Percentiles rank a stretch among this genome's conserved stretches.
phyloP scores from a whole-genome alignment of 2,329 filamentous ascomycete genomes.

The Bertia moriformis region DNA sequence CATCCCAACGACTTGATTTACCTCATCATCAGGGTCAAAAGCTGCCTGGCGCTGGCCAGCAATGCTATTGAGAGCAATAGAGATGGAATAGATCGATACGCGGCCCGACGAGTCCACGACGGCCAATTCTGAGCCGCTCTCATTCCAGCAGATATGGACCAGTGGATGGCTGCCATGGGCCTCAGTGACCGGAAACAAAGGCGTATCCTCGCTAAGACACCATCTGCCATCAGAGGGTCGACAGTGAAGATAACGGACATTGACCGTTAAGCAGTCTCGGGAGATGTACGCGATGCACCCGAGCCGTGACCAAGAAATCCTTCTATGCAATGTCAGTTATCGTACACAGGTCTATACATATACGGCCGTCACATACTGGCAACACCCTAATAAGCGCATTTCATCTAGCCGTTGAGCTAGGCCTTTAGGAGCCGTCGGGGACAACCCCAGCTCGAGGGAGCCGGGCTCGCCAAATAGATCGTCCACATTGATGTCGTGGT shows the following conservation, averaged over 20 bases:
- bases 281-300: conserved; percentile 1
- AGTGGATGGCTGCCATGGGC: background rate
- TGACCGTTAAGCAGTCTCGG: background rate
- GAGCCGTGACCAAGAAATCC: background rate
- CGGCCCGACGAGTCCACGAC: background rate
- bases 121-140: background rate
- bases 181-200: background rate
- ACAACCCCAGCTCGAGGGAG: background rate
- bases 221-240: background rate
- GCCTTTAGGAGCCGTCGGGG: background rate
- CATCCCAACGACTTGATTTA: background rate
- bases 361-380: background rate
- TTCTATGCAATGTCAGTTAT: background rate
- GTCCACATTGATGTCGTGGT: background rate
- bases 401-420: background rate
- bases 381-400: background rate
- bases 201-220: background rate
- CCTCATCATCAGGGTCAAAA: background rate
- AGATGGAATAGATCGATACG: background rate
- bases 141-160: conserved; percentile 1
- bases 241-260: background rate
- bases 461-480: background rate
- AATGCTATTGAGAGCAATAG: conserved; percentile 1
- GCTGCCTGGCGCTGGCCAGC: background rate
- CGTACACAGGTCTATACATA: background rate